Base-by-base conservation (phyloP, 2,329 filamentous ascomycete genomes). In the Dryadomyces quercivorus region DNA sequence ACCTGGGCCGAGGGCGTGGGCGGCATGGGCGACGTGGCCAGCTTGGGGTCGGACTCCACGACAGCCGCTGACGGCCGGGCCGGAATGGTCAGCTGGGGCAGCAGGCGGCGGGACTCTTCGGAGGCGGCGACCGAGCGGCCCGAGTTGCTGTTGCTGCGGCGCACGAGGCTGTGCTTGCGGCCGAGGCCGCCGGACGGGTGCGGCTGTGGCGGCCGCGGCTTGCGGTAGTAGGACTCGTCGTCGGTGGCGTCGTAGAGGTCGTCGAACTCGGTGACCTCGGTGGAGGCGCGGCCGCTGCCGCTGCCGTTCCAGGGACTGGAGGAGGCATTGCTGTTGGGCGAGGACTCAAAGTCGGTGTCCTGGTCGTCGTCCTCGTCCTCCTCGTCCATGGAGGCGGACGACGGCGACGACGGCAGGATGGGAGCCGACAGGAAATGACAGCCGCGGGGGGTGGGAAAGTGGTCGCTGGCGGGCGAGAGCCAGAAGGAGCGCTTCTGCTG, bases 231-330 rank as follows among this genome's bases (percentile, higher is more conserved):
- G 10, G 18, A 31, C n/a, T 95, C 89, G 54, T 89, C 82, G 60
- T 94, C 89, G 16, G 88, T 90, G 45, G 88, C 78, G 67, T 93
- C 87, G 67, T 95, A 95, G 50, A 95, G 72, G 62, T 94, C 88
- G 68, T 95, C 88, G 62, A 92, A 92, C 59, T 88, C 84, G 61
- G 80, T 87, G 59, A 77, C 76, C 61, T 81, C 80, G 60, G 84
- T 84, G 66, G 70, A 72, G 78, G 85, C 62, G 74, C 73, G 57
- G 56, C 47, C 40, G 51, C 31, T 36, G 56, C 47, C 40, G 51
- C 31, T 36, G 61, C 81, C 75, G 59, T 78, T 83, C 86, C 85
- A 83, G 26, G 74, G 75, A 59, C 78, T 75, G 7, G 53, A 51
- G 12, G 53, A 18, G 5, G 40, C 56, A 40, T 56, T 50, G 42